phyloP scores from a whole-genome alignment of 208 protist genomes.

The Crithidia acanthocephali region DNA sequence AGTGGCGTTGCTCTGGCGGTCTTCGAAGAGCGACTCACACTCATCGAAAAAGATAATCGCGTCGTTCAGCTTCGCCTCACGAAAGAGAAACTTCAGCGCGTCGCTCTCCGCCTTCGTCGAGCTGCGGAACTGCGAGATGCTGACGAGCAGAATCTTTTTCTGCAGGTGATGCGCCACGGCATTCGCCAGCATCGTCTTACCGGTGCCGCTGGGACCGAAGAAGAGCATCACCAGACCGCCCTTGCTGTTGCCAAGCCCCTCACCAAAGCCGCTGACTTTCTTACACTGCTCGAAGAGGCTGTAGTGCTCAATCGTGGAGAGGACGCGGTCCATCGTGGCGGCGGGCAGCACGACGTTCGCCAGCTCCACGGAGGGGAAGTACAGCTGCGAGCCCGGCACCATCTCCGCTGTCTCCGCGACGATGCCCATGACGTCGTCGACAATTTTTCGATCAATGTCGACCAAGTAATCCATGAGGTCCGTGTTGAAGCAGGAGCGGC shows the following conservation, averaged over 20 bases:
- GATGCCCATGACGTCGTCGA: constrained; percentile 92
- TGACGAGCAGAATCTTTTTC: constrained; percentile 91
- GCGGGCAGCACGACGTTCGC: constrained; percentile 84
- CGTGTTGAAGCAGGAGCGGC: constrained; percentile 84
- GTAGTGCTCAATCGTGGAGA: constrained; percentile 90
- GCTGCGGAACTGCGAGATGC: constrained; percentile 77
- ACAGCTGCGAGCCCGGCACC: constrained; percentile 89
- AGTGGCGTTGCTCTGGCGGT: constrained; percentile 75
- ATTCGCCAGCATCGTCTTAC: constrained; percentile 95
- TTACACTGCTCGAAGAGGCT: constrained; percentile 84
- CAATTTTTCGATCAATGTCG: constrained; percentile 93
- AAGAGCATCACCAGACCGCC: constrained; percentile 92
- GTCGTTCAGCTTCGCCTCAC: constrained; percentile 92
- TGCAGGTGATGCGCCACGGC: constrained; percentile 88
- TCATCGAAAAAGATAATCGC: constrained; percentile 95
- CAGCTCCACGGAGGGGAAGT: constrained; percentile 78
- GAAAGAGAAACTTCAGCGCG: constrained; percentile 90
- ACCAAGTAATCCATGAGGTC: constrained; percentile 93
- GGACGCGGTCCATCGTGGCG: constrained; percentile 76
- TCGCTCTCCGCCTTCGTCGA: constrained; percentile 64
- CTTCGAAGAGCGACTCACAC: constrained; percentile 93
- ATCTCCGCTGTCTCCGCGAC: constrained; percentile 90
- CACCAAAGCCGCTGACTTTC: constrained; percentile 77
- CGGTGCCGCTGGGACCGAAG: constrained; percentile 91
- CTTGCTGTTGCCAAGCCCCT: constrained; percentile 59